Conservation (phyloP, 2,329 filamentous ascomycete genomes). For the Metarhizium sp. region DNA sequence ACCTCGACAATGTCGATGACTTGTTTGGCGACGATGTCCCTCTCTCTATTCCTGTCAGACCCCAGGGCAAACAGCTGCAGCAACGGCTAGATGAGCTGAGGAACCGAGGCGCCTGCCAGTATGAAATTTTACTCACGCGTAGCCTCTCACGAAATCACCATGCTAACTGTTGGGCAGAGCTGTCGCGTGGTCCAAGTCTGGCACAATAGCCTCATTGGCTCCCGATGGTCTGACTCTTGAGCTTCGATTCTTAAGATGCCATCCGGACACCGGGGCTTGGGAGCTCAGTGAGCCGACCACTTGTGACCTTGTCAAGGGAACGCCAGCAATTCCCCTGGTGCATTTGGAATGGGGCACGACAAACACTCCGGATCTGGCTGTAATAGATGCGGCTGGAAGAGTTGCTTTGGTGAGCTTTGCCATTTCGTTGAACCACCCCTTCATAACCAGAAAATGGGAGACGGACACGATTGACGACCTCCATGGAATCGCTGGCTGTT, state of each 20-base stretch:
- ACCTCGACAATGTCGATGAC: slow-evolving; percentile 58
- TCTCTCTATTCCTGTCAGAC: slow-evolving; percentile 39
- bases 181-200: slow-evolving; percentile 80
- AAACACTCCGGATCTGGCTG: slow-evolving; percentile 67
- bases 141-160: not conserved
- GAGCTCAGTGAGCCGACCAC: slow-evolving; percentile 62
- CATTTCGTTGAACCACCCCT: slow-evolving; percentile 64
- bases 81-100: slow-evolving; percentile 70
- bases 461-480: slow-evolving; percentile 66
- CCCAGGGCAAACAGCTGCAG: slow-evolving; percentile 50
- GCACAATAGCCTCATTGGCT: slow-evolving; percentile 75
- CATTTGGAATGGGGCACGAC: slow-evolving; percentile 76
- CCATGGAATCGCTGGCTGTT: slow-evolving; percentile 69
- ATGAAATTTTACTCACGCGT: slow-evolving; percentile 24
- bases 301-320: slow-evolving; percentile 49
- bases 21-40: slow-evolving; percentile 65
- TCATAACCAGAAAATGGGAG: slow-evolving; percentile 50
- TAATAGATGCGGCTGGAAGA: slow-evolving; percentile 71
- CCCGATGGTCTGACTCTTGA: slow-evolving; percentile 61
- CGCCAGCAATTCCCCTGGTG: slow-evolving; percentile 58
- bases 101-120: slow-evolving; percentile 73
- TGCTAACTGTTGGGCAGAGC: slow-evolving; percentile 39
- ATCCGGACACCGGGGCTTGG: slow-evolving; percentile 64
- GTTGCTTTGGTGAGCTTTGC: slow-evolving; percentile 65
- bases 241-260: slow-evolving; percentile 62